Evolutionary conservation across 116 monocot species (phyloP).

Genomic region (Iris pallida): DNA sequence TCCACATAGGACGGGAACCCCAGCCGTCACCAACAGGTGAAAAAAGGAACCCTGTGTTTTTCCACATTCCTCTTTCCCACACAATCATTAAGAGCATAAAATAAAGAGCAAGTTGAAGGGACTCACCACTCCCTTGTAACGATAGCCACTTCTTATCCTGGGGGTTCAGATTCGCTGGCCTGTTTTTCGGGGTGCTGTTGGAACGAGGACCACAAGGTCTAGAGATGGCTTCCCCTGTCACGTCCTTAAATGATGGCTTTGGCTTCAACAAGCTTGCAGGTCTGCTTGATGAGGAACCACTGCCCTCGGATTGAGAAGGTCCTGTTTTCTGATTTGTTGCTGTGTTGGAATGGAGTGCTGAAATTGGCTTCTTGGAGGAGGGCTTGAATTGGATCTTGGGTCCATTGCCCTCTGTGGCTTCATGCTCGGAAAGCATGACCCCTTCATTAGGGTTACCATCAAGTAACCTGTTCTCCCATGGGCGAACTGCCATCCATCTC

Average conservation of each 20-base stretch:
- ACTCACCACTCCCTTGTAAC: slow-evolving; percentile 46
- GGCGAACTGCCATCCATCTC: slow-evolving; percentile 99
- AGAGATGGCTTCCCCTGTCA: slow-evolving; percentile 31
- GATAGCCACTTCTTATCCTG: slow-evolving; percentile 54
- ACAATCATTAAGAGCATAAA: too few species aligned
- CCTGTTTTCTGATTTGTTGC: slow-evolving; percentile 29
- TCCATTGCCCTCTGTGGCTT: slow-evolving; percentile 24
- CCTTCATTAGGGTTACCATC: slow-evolving; percentile 71
- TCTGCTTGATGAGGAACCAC: slow-evolving; percentile 40
- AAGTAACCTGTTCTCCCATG: slow-evolving; percentile 95
- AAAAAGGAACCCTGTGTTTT: too few species aligned
- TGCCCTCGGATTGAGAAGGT: slow-evolving; percentile 51
- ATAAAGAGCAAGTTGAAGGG: too few species aligned
- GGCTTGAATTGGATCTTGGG: slow-evolving; percentile 24
- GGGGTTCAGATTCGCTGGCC: slow-evolving; percentile 26
- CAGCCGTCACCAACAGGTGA: too few species aligned
- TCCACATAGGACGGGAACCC: too few species aligned
- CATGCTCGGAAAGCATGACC: slow-evolving; percentile 23
- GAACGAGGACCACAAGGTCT: slow-evolving; percentile 45
- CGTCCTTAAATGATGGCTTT: slow-evolving; percentile 30
- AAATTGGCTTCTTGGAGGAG: slow-evolving; percentile 32
- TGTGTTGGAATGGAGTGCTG: slow-evolving; percentile 27
- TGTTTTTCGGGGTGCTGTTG: slow-evolving; percentile 62
- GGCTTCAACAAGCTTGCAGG: slow-evolving; percentile 23
- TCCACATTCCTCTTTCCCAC: too few species aligned